phyloP scores from a whole-genome alignment of 2,329 filamentous ascomycete species.

The Fusarium tanahbumbuense region DNA sequence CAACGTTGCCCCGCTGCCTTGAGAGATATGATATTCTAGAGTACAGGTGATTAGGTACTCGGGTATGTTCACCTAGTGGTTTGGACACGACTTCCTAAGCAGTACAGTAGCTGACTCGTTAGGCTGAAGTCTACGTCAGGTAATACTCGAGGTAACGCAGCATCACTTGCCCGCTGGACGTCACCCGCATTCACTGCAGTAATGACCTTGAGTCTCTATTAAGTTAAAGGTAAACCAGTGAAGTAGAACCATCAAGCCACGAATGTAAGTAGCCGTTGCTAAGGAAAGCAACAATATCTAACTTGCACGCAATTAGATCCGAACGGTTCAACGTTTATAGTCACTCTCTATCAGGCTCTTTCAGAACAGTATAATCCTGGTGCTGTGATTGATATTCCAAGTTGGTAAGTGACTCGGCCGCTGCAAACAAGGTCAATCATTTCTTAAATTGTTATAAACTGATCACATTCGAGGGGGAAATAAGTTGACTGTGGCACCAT shows the following conservation, averaged over 20 bases:
- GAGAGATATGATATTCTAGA: conserved; percentile 21
- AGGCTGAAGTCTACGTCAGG: conserved; percentile 1
- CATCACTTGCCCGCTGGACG: conserved; percentile 11
- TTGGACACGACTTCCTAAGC: not conserved
- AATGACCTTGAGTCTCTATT: not conserved
- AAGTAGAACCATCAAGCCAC: conserved; percentile 31
- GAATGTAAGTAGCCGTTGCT: conserved; percentile 18
- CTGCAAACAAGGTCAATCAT: not conserved
- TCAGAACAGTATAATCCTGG: not conserved
- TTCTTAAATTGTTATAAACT: not conserved
- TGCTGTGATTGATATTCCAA: not conserved
- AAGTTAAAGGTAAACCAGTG: conserved; percentile 14
- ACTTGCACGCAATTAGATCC: not conserved
- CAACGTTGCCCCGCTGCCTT: conserved; percentile 28
- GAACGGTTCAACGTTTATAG: not conserved
- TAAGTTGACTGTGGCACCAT: not conserved
- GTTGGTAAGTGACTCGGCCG: no score
- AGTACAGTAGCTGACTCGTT: not conserved
- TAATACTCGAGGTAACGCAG: not conserved
- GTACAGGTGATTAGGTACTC: not conserved
- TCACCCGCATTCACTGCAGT: not conserved
- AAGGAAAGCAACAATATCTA: not conserved
- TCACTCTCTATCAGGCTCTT: not conserved
- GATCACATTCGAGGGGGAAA: not conserved
- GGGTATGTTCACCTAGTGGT: not conserved